Conservation (phyloP, 345 rosid genomes). For the Lumnitzera racemosa region DNA sequence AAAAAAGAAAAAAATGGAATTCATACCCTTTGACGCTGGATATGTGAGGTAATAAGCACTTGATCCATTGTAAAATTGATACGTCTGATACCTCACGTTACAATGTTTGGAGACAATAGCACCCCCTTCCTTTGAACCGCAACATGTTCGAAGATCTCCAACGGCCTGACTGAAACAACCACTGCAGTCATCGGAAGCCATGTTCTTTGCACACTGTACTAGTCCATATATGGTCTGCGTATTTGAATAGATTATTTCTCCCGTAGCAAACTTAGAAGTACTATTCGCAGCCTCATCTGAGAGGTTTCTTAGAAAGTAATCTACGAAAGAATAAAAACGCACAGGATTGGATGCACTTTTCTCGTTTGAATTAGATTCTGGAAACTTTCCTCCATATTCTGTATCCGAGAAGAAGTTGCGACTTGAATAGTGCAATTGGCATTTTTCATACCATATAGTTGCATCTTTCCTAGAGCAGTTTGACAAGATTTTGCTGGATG, state of each 20-base stretch:
- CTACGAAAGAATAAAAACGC: conserved; percentile 7
- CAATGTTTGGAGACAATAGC: conserved; percentile 24
- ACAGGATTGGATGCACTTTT: conserved; percentile 12
- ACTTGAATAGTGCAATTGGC: conserved; percentile 31
- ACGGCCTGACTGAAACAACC: conserved; percentile 15
- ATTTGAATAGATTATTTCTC: conserved; percentile 9
- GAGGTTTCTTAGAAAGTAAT: conserved; percentile 14
- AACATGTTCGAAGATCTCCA: conserved; percentile 16
- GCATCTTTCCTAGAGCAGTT: conserved; percentile 12
- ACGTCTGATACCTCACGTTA: conserved; percentile 24
- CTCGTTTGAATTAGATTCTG: conserved; percentile 5
- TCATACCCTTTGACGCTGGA: conserved; percentile 5
- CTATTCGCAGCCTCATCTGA: conserved; percentile 12
- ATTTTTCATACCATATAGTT: conserved; percentile 26
- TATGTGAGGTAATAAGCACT: conserved; percentile 10
- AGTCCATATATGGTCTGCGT: conserved; percentile 19
- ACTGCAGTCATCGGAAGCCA: conserved; percentile 4
- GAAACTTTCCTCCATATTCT: conserved; percentile 25
- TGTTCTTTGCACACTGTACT: conserved; percentile 34
- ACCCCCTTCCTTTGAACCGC: conserved; percentile 19
- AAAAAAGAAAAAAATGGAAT: background rate
- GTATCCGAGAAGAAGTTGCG: conserved; percentile 1
- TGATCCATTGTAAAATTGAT: conserved; percentile 23
- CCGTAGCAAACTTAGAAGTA: conserved; percentile 23
- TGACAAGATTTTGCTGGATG: conserved; percentile 12